A percentile compares a stretch with the other conserved stretches of the same genome.
Conservation (phyloP, 352 stramenopile genomes). For the Globisporangium middletonii region DNA sequence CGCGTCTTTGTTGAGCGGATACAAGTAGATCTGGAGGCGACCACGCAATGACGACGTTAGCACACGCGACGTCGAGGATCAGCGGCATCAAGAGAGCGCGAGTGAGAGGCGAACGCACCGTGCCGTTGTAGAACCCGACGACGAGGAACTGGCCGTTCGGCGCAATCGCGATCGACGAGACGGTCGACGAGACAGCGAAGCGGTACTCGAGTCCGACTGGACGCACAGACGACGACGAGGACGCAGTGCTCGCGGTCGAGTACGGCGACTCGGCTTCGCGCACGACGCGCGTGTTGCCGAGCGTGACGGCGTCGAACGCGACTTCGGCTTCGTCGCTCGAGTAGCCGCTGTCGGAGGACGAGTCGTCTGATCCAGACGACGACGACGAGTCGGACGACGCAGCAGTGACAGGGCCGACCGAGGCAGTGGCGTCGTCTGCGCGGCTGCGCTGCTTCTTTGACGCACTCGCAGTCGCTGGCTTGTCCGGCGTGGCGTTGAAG, state of each 20-base stretch:
- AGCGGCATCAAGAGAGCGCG: not conserved
- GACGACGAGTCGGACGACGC: constrained; percentile 21
- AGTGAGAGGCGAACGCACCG: constrained; percentile 15
- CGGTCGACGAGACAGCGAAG: constrained; percentile 54
- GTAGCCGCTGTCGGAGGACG: constrained; percentile 12
- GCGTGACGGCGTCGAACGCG: constrained; percentile 51
- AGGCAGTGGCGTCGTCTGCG: constrained; percentile 5
- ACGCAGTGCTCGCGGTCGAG: constrained; percentile 33
- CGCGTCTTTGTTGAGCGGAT: constrained; percentile 58
- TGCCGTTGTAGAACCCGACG: constrained; percentile 77
- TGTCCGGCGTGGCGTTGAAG: constrained; percentile 36
- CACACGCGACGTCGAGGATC: not conserved
- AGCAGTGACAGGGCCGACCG: constrained; percentile 3
- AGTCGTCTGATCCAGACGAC: constrained; percentile 3
- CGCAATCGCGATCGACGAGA: constrained; percentile 75
- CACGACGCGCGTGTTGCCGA: constrained; percentile 55
- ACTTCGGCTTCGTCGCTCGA: constrained; percentile 61
- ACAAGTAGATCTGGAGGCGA: constrained; percentile 34
- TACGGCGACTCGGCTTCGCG: constrained; percentile 33
- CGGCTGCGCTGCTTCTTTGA: constrained; percentile 4
- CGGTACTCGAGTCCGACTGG: constrained; percentile 42
- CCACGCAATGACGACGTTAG: constrained; percentile 17
- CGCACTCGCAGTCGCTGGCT: constrained; percentile 4
- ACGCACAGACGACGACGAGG: constrained; percentile 11
- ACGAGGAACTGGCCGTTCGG: constrained; percentile 69